A percentile compares a stretch with the other conserved stretches of the same genome.
phyloP scores from a whole-genome alignment of 306 rosid species.

The Casuarina glauca region DNA sequence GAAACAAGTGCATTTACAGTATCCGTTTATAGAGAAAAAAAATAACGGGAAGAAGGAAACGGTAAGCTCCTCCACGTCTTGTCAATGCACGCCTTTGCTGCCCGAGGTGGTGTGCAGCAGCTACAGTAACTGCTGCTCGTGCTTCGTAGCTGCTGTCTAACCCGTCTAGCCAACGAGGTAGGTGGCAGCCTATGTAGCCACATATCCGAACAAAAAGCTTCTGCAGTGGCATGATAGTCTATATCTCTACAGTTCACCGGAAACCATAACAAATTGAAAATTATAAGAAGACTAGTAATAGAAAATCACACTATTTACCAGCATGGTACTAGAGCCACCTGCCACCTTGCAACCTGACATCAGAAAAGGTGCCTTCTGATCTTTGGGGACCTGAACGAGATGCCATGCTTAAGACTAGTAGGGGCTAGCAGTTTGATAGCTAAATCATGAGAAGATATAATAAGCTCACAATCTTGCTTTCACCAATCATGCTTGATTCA shows the following conservation, averaged over 20 bases:
- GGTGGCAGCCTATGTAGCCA: too few relatives aligned
- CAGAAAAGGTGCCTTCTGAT: conserved; percentile 78
- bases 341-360: conserved; percentile 99
- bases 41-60: too few relatives aligned
- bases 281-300: conserved; percentile 9
- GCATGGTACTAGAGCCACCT: conserved; percentile 92
- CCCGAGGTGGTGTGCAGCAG: too few relatives aligned
- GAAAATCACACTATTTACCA: conserved; percentile 52
- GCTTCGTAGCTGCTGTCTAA: too few relatives aligned
- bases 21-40: too few relatives aligned
- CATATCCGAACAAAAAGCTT: too few relatives aligned
- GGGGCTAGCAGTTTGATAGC: conserved; percentile 19
- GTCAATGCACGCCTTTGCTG: too few relatives aligned
- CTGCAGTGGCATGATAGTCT: too few relatives aligned
- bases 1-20: too few relatives aligned
- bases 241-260: not conserved
- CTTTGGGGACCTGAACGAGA: conserved; percentile 79
- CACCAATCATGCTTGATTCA: conserved; percentile 99
- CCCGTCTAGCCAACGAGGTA: too few relatives aligned
- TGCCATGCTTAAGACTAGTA: conserved; percentile 36
- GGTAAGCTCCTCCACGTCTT: too few relatives aligned
- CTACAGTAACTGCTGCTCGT: too few relatives aligned
- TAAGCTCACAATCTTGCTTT: conserved; percentile 88
- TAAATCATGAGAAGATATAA: conserved; percentile 21
- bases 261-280: not conserved